Evolutionary conservation across 116 monocot species (phyloP), one percentile per base, ranked within the genome.

Genomic region (Dioscorea cayenensis): DNA sequence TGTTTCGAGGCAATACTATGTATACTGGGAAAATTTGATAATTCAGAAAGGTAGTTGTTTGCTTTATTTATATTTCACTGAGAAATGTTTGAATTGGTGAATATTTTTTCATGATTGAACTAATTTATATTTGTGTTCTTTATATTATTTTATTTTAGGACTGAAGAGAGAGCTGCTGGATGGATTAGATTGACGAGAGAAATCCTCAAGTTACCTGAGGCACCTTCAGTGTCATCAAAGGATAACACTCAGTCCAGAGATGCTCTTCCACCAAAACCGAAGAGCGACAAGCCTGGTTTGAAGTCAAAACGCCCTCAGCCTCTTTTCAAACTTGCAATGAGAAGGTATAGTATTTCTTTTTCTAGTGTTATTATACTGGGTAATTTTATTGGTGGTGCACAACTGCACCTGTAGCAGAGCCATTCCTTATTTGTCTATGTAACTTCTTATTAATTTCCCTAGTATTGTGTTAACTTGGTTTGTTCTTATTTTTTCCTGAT

Each of bases 111-210:
- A 12, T 20, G 60, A 32, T 18, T 67, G 13, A 7, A 27, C 6
- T 49, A 48, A 59, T 35, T 50, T 11, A 43, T 49, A 49, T 51
- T 66, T 13, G 16, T 66, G 67, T 19, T 16, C 0, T 68, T 28
- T 61, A 28, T 75, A 74, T 60, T 21, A 28, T 75, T 77, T 51
- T n/a, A 60, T 68, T 77, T 62, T 76, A 99, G 99, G 70, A 84
- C 94, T 60, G 94, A 99, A 84, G 99, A 94, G 36, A 75, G 99
- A 78, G 99, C 99, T 77, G 99, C 91, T 81, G 99, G 99, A 67
- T 99, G 99, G 99, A 76, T 94, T 79, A 75, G 89, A 69, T 79
- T 99, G 71, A 94, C 94, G 10, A 89, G 94, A 81, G 99, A 99
- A 77, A 89, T 99, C 70, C 89, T 99, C 10, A 99, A 99, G 72